Conservation (phyloP, 805 yeast genomes). For the Schizosaccharomyces japonicus region DNA sequence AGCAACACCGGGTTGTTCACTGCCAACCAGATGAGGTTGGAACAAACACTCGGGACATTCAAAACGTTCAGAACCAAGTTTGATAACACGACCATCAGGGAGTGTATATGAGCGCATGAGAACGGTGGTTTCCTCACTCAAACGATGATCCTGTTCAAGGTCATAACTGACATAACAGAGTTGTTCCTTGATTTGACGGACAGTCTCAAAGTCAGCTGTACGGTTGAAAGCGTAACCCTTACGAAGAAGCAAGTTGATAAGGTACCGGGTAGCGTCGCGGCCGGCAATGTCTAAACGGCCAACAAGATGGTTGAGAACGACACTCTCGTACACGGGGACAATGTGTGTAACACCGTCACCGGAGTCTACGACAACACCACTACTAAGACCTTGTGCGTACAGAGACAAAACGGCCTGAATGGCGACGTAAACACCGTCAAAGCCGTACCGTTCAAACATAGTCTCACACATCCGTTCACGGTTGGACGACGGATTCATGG, state of each 20-base stretch:
- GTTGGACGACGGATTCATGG: conserved; percentile 83
- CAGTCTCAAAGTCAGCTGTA: conserved; percentile 96
- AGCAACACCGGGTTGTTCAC: conserved; percentile 92
- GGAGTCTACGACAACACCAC: conserved; percentile 97
- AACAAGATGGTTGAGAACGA: conserved; percentile 83
- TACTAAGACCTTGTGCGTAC: conserved; percentile 97
- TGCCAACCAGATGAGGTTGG: conserved; percentile 86
- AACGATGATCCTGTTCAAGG: conserved; percentile 61
- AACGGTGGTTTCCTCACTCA: conserved; percentile 87
- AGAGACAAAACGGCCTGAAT: conserved; percentile 94
- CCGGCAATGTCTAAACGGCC: conserved; percentile 91
- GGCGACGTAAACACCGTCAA: conserved; percentile 85
- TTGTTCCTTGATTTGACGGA: conserved; percentile 86
- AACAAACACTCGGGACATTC: conserved; percentile 93
- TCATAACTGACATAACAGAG: conserved; percentile 88
- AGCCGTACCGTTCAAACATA: conserved; percentile 74
- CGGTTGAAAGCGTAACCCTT: conserved; percentile 95
- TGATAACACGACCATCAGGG: conserved; percentile 89
- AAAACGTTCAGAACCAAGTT: conserved; percentile 84
- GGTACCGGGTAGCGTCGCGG: conserved; percentile 89
- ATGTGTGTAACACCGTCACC: conserved; percentile 99
- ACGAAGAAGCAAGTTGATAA: conserved; percentile 72
- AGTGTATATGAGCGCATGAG: conserved; percentile 79
- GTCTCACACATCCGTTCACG: conserved; percentile 79
- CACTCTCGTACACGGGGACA: conserved; percentile 93